Percentiles rank a stretch among this genome's conserved stretches.
Conservation (phyloP, 2,329 filamentous ascomycete genomes). For the Sclerotinia minor region DNA sequence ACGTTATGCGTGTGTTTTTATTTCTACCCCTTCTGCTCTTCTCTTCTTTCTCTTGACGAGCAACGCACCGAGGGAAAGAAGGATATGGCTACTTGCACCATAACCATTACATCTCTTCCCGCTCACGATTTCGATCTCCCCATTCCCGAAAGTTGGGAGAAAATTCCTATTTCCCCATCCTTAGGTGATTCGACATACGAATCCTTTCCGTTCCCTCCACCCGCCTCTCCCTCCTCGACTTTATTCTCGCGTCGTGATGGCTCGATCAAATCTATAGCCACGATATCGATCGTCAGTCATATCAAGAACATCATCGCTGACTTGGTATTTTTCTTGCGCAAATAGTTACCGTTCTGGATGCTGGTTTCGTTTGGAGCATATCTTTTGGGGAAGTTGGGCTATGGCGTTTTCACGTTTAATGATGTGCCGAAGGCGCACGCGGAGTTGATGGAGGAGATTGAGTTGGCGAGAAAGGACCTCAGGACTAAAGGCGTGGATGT, state of each 20-base stretch:
- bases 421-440: slow-evolving; percentile 88
- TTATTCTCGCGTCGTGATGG: slow-evolving; percentile 21
- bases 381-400: slow-evolving; percentile 87
- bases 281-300: slow-evolving; percentile 21
- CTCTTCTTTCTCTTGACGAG: slow-evolving; percentile 9
- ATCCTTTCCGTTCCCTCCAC: slow-evolving; percentile 24
- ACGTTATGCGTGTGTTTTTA: slow-evolving; percentile 45
- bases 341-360: slow-evolving; percentile 86
- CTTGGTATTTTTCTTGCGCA: slow-evolving; percentile 21
- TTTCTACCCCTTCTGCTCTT: background rate
- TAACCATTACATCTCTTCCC: slow-evolving; percentile 9
- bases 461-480: slow-evolving; percentile 72
- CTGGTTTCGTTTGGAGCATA: slow-evolving; percentile 89
- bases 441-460: slow-evolving; percentile 84
- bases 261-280: slow-evolving; percentile 17
- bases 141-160: slow-evolving; percentile 16
- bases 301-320: slow-evolving; percentile 23
- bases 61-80: slow-evolving; percentile 15
- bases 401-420: slow-evolving; percentile 94
- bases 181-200: slow-evolving; percentile 18
- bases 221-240: slow-evolving; percentile 16
- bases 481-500: slow-evolving; percentile 69
- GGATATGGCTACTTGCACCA: slow-evolving; percentile 20
- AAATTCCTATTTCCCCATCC: background rate
- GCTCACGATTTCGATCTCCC: background rate